Evolutionary conservation across 768 basidiomycete genomes (phyloP).

Genomic region (Podaxis sp.): DNA sequence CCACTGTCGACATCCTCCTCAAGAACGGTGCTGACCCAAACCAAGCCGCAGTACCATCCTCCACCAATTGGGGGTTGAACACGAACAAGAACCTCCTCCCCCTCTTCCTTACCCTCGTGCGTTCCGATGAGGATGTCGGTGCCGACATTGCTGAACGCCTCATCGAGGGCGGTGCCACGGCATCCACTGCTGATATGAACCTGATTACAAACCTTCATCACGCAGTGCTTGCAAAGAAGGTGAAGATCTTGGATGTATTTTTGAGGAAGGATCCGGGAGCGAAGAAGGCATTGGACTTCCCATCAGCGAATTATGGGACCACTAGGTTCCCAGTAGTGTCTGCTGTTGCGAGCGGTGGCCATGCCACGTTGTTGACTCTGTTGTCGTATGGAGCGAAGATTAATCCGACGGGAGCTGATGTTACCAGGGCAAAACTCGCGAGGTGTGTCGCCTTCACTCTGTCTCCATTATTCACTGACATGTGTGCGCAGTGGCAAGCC

Average conservation of each 20-base stretch:
- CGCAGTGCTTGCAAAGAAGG: conserved; percentile 33
- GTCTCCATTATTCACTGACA: background rate
- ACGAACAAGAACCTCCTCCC: conserved; percentile 33
- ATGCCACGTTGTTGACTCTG: conserved; percentile 36
- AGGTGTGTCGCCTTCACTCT: conserved; percentile 26
- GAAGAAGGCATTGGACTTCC: conserved; percentile 38
- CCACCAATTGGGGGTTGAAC: conserved; percentile 21
- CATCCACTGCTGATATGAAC: conserved; percentile 36
- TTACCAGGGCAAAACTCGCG: conserved; percentile 32
- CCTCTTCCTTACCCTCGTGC: conserved; percentile 38
- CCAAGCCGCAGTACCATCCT: conserved; percentile 25
- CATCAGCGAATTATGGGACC: conserved; percentile 25
- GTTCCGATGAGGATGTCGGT: conserved; percentile 40
- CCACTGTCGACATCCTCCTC: conserved; percentile 46
- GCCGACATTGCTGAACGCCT: conserved; percentile 40
- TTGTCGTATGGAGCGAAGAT: conserved; percentile 42
- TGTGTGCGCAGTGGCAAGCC: conserved; percentile 18
- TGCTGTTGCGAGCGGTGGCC: conserved; percentile 33
- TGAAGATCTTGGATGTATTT: conserved; percentile 40
- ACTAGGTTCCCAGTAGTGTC: conserved; percentile 37
- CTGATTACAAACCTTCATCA: conserved; percentile 40
- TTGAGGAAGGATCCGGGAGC: conserved; percentile 43
- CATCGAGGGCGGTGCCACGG: conserved; percentile 39
- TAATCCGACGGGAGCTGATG: conserved; percentile 32
- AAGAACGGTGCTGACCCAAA: conserved; percentile 47